Conservation (phyloP, 352 stramenopile species). For the Pythium brassicae region DNA sequence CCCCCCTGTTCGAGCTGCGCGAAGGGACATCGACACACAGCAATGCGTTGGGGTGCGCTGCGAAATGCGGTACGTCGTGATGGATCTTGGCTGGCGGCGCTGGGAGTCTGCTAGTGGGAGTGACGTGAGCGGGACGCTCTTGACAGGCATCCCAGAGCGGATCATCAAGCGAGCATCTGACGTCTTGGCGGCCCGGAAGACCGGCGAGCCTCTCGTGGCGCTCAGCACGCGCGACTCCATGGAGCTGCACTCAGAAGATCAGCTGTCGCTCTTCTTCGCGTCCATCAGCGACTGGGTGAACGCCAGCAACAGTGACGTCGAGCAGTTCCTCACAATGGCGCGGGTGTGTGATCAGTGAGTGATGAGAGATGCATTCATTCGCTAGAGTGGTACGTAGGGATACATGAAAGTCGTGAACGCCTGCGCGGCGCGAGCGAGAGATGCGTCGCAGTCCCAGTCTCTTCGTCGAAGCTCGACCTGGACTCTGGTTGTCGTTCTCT, state of each 20-base stretch:
- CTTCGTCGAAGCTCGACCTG: not conserved
- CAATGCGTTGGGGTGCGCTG: conserved; percentile 68
- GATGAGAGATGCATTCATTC: conserved; percentile 16
- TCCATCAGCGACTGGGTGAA: conserved; percentile 51
- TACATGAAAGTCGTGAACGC: conserved; percentile 1
- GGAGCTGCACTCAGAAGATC: conserved; percentile 34
- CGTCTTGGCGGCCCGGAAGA: conserved; percentile 32
- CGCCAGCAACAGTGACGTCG: conserved; percentile 32
- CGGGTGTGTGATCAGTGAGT: conserved; percentile 29
- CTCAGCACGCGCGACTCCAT: conserved; percentile 16
- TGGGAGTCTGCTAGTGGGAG: not conserved
- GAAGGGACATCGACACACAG: conserved; percentile 60
- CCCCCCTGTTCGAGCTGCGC: conserved; percentile 59
- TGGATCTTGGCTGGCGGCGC: not conserved
- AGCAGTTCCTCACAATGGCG: conserved; percentile 50
- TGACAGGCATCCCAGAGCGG: conserved; percentile 38
- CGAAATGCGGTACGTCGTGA: conserved; percentile 42
- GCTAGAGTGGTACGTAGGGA: conserved; percentile 1
- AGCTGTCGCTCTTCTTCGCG: conserved; percentile 37
- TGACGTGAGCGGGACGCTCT: not conserved
- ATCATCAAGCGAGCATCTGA: conserved; percentile 43
- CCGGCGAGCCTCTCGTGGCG: conserved; percentile 18
- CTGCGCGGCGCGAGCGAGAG: not conserved
- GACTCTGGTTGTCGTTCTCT: not conserved
- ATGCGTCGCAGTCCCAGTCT: not conserved